phyloP scores from a whole-genome alignment of 495 filamentous ascomycete genomes.

The Penicillium steckii region DNA sequence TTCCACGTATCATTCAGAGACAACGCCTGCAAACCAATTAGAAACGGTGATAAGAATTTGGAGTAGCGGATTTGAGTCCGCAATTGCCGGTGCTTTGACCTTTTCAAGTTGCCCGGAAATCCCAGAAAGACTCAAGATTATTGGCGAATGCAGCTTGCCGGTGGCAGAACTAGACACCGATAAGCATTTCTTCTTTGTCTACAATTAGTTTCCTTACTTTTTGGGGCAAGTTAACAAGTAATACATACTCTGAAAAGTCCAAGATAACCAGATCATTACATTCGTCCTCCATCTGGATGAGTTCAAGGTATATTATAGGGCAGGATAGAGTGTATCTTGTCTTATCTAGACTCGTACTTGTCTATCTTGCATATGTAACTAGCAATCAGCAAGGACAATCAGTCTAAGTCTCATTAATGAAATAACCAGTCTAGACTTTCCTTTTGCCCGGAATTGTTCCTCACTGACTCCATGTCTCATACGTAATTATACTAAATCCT shows the following conservation, averaged over 20 bases:
- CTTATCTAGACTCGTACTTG: not conserved
- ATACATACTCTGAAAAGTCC: too few relatives aligned
- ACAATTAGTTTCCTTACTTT: not conserved
- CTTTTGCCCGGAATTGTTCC: not conserved
- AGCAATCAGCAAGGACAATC: not conserved
- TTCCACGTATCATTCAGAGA: too few relatives aligned
- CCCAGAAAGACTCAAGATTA: not conserved
- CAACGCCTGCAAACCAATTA: conserved; percentile 6
- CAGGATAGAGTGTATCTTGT: too few relatives aligned
- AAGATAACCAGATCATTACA: too few relatives aligned
- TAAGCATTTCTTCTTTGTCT: not conserved
- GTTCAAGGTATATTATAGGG: too few relatives aligned
- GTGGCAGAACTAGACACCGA: not conserved
- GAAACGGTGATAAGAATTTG: conserved; percentile 5
- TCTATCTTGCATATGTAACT: not conserved
- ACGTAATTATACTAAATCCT: too few relatives aligned
- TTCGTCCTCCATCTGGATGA: too few relatives aligned
- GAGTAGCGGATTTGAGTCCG: conserved; percentile 16
- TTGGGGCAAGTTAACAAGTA: not conserved
- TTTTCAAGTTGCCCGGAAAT: too few relatives aligned
- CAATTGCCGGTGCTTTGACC: conserved; percentile 6
- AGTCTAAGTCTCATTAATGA: too few relatives aligned
- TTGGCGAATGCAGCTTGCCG: not conserved
- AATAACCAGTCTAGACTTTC: too few relatives aligned
- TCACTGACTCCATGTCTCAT: too few relatives aligned